These are phyloP conservation scores for Chlorencoelia australis DNA, from an alignment of 2,329 filamentous ascomycete genomes.

Conservation along the genomic window DNA sequence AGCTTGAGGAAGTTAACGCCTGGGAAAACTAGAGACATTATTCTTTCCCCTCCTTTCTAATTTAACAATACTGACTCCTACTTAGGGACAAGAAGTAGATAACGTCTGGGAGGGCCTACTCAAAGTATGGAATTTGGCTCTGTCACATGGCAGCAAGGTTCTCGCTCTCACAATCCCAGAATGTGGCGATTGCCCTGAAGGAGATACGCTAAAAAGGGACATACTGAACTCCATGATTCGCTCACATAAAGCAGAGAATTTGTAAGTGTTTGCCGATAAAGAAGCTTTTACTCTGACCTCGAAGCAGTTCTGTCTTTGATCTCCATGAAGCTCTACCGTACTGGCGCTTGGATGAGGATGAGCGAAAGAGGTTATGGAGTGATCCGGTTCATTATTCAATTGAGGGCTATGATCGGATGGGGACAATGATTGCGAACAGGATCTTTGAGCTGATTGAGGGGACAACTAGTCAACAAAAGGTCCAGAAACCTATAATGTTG, in stretches of 20 bases:
- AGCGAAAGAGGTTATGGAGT: slow-evolving; percentile 45
- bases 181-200: slow-evolving; percentile 23
- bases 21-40: too few relatives aligned
- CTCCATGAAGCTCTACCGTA: slow-evolving; percentile 45
- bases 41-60: too few relatives aligned
- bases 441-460: not conserved
- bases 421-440: slow-evolving; percentile 39
- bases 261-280: slow-evolving; percentile 33
- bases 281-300: not conserved
- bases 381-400: slow-evolving; percentile 50
- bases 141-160: slow-evolving; percentile 42
- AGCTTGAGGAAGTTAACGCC: too few relatives aligned
- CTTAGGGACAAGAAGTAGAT: slow-evolving; percentile 27
- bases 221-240: slow-evolving; percentile 45
- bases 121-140: slow-evolving; percentile 39
- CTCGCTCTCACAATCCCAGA: slow-evolving; percentile 56
- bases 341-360: slow-evolving; percentile 35
- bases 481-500: not conserved
- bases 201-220: slow-evolving; percentile 30
- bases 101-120: slow-evolving; percentile 40
- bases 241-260: slow-evolving; percentile 37
- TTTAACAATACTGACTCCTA: too few relatives aligned
- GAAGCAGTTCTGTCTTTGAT: slow-evolving; percentile 44
- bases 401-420: slow-evolving; percentile 53
- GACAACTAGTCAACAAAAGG: too few relatives aligned